Base-by-base conservation (phyloP, 2,329 filamentous ascomycete species). In the Didymella keratinophila region DNA sequence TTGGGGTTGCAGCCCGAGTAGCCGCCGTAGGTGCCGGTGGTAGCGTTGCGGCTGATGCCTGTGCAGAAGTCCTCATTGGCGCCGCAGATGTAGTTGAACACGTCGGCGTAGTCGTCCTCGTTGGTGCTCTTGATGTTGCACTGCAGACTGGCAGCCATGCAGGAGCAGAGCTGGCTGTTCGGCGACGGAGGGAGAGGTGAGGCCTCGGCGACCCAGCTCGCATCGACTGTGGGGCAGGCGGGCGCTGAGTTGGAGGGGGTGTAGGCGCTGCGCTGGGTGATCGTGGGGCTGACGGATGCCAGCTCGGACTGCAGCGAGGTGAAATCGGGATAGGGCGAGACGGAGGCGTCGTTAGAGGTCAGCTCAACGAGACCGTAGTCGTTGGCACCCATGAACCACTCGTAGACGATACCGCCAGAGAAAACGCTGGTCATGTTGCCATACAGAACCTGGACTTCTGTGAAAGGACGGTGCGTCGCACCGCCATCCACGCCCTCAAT, bases 371-470 rank as follows among this genome's bases (percentile, higher is more conserved):
- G 85, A 85, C 90, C 94, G 73, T 92, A 99, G 76, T 97, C 82
- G 81, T 98, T 98, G 52, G 76, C 81, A 77, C 96, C 92, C 83
- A 97, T 86, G 83, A 93, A 95, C 83, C 94, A 99, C 89, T 97
- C 96, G 85, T 98, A 99, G 75, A 98, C 93, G 66, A 99, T 96
- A 78, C 94, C 95, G 67, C 95, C 95, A 48, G 91, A 95, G 86
- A 95, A 94, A 70, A 97, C 92, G 2, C 80, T 77, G 12, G 88
- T 90, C 95, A 99, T 99, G 63, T 92, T 77, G 48, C 89, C 87
- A 80, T 90, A 99, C 7, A 99, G 86, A 47, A 90, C 90, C 37
- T 80, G 81, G 42, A 96, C 93, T 76, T 99, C 95, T 61, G 90
- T 86, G 80, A 96, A 99, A 59, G 86, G 84, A 78, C 95, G 91